Evolutionary conservation across 371 early-diverging fungal genomes (phyloP), one percentile per base, ranked within the genome.

Genomic region (Blakeslea trispora): DNA sequence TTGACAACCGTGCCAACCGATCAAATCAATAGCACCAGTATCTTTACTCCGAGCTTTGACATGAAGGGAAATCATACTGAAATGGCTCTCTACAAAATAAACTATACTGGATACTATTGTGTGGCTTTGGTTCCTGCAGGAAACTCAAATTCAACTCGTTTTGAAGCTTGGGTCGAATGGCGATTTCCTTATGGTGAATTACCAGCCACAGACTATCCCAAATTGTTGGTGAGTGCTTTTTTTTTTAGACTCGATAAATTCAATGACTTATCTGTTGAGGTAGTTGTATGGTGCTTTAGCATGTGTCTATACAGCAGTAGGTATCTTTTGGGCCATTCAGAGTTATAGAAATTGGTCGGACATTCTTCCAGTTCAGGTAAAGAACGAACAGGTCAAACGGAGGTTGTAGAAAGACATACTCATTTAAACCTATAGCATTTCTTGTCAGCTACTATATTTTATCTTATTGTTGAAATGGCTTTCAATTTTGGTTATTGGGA

Each of bases 391-490:
- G 9, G 5, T 8, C 14, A 14, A 34, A 15, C 15, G 3, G 18
- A 11, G 18, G 4, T 11, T 24, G 14, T n/a, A n/a, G n/a, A n/a
- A n/a, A n/a, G n/a, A n/a, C n/a, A 10, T 1, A 14, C 2, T 22
- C 0, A 15, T 39, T 31, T 13, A 5, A 32, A 4, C n/a, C 9
- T 9, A 18, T 42, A 93, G 79, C 89, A 93, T 71, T 93, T 91
- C 66, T 84, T 95, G 13, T 84, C 91, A 0, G 89, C 85, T 5
- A 88, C 92, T 18, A 89, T 94, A 35, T 80, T 91, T 23, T 93
- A 92, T 65, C 71, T 96, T 59, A 85, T 91, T 50, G 72, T 92
- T 5, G 95, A 94, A 63, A 94, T 93, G 92, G 92, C 91, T 4
- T 82, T 92, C 66, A 92, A 93, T 68, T 94, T 88, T 80, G 90